Evolutionary conservation across 1,139 yeast species (phyloP).

Genomic region (Scheffersomyces parashehatae): DNA sequence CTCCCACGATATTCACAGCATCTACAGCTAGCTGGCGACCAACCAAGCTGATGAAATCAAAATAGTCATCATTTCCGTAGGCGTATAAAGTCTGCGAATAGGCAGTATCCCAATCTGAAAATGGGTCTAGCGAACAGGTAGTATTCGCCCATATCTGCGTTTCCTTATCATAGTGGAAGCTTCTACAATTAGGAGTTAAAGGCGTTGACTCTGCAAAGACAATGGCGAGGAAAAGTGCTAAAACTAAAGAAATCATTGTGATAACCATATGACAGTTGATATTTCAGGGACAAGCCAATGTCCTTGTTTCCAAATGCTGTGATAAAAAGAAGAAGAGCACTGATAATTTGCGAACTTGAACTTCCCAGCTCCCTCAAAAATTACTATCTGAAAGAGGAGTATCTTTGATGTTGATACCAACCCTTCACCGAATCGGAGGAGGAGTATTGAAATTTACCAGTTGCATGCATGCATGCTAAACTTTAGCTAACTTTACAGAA

Average conservation of each 20-base stretch:
- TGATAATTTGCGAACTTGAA: neutral
- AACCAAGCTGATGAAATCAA: neutral
- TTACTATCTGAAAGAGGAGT: neutral
- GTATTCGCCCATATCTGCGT: neutral
- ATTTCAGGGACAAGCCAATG: neutral
- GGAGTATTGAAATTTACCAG: neutral
- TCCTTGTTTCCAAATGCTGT: neutral
- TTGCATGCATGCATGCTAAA: no score
- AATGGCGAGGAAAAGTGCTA: neutral
- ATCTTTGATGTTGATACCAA: neutral
- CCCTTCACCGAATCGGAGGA: neutral
- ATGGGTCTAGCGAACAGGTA: neutral
- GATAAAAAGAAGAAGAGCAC: neutral
- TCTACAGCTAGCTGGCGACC: neutral
- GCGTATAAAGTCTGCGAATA: neutral
- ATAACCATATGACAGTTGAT: neutral
- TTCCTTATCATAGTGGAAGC: neutral
- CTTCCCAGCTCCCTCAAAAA: neutral
- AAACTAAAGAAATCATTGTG: neutral
- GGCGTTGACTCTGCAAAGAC: neutral
- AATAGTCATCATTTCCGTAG: neutral
- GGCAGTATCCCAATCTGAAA: neutral
- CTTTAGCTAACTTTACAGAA: no score
- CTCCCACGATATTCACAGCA: neutral
- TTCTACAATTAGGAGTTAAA: neutral